A percentile compares a stretch with the other conserved stretches of the same genome.
phyloP scores from a whole-genome alignment of 805 yeast species.

The Nakazawaea pomicola region DNA sequence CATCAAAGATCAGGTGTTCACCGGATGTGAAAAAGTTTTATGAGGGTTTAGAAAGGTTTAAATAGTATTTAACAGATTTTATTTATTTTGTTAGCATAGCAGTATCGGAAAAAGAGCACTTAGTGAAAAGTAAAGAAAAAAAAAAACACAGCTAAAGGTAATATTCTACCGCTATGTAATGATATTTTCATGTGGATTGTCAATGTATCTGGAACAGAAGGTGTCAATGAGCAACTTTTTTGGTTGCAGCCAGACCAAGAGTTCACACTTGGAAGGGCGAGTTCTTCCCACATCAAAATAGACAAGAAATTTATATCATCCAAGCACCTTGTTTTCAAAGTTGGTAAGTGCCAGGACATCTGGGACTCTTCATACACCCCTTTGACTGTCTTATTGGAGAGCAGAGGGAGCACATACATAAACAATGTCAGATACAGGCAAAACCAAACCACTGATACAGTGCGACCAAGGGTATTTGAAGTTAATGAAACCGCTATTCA shows the following conservation, averaged over 20 bases:
- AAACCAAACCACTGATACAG: conserved; percentile 2
- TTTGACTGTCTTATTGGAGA: conserved; percentile 3
- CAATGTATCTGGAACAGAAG: background rate
- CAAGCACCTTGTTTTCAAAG: conserved; percentile 1
- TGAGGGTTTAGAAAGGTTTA: conserved; percentile 30
- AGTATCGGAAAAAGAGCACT: background rate
- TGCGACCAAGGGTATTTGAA: conserved; percentile 5
- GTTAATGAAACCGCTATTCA: background rate
- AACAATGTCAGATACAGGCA: conserved; percentile 3
- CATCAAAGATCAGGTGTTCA: conserved; percentile 52
- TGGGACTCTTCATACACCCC: conserved; percentile 4
- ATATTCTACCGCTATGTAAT: too few species aligned
- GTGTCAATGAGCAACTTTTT: background rate
- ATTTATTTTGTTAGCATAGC: too few species aligned
- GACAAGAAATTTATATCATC: conserved; percentile 7
- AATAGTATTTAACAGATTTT: too few species aligned
- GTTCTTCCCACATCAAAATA: background rate
- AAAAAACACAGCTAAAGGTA: background rate
- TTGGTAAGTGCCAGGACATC: background rate
- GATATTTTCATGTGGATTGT: conserved; percentile 12
- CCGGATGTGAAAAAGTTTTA: conserved; percentile 60
- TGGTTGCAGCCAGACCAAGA: conserved; percentile 6
- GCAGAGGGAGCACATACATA: conserved; percentile 10
- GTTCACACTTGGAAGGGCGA: conserved; percentile 7
- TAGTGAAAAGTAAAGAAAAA: background rate